phyloP scores from a whole-genome alignment of 139 green algal genomes.

The Coelastrella sp. region DNA sequence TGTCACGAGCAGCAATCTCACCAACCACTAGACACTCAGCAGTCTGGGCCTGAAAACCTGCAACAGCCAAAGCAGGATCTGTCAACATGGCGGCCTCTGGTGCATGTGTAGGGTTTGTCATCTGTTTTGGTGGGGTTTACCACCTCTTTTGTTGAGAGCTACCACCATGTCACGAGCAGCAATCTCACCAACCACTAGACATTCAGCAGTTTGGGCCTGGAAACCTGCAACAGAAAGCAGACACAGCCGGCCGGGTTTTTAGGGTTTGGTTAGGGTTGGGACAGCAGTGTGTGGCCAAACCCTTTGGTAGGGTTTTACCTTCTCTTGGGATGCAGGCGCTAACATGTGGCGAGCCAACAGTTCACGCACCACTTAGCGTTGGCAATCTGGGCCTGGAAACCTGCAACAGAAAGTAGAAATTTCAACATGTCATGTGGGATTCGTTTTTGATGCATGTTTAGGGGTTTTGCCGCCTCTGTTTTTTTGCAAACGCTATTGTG shows the following conservation, averaged over 20 bases:
- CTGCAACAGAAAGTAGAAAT: neutral
- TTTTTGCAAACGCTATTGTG: no score
- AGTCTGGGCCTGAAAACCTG: slow-evolving; percentile 91
- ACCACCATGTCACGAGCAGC: slow-evolving; percentile 53
- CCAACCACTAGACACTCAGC: slow-evolving; percentile 95
- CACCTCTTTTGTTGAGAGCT: no score
- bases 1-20: slow-evolving; percentile 84
- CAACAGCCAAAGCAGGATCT: neutral
- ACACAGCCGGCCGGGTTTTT: no score
- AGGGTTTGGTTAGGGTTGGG: no score
- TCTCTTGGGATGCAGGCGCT: no score
- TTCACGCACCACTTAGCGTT: slow-evolving; percentile 95
- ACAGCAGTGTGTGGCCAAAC: neutral
- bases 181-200: slow-evolving; percentile 94
- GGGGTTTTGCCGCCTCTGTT: no score
- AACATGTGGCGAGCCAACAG: slow-evolving; percentile 66
- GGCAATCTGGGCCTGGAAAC: slow-evolving; percentile 81
- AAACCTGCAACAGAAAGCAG: slow-evolving; percentile 62
- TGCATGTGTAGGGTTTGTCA: neutral
- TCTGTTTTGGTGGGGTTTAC: no score
- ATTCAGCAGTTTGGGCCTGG: slow-evolving; percentile 95
- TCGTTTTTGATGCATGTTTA: no score
- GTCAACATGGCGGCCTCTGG: neutral
- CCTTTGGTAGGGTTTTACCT: no score
- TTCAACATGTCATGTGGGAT: no score